These are phyloP conservation scores for Suillus bovinus DNA, from an alignment of 768 basidiomycete genomes.

Conservation along the genomic window DNA sequence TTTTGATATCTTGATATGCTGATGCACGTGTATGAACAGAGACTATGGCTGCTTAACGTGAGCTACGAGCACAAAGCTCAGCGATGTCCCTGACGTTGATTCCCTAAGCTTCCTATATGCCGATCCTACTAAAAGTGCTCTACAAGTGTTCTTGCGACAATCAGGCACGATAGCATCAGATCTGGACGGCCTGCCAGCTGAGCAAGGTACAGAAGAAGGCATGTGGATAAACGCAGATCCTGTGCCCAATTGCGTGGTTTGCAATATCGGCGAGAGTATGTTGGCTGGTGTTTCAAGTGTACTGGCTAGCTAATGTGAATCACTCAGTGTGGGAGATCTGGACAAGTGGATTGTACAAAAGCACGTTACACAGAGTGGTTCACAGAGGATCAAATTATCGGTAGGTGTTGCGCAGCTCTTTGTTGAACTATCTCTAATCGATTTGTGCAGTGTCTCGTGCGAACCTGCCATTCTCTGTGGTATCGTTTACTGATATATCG, in stretches of 20 bases:
- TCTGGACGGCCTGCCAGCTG: conserved; percentile 41
- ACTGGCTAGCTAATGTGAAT: conserved; percentile 4
- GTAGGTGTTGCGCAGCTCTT: conserved; percentile 19
- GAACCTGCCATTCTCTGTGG: conserved; percentile 27
- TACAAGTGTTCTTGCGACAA: conserved; percentile 74
- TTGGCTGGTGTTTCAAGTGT: conserved; percentile 8
- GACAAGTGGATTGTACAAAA: conserved; percentile 84
- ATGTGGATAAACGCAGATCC: conserved; percentile 87
- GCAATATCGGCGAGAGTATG: conserved; percentile 91
- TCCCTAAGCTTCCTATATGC: conserved; percentile 73
- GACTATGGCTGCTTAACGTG: conserved; percentile 93
- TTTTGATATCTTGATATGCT: conserved; percentile 9
- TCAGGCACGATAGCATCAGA: conserved; percentile 34
- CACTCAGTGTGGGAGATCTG: conserved; percentile 86
- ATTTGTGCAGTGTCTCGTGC: conserved; percentile 63
- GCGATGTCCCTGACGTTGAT: background rate
- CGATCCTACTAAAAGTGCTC: conserved; percentile 75
- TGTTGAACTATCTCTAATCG: conserved; percentile 11
- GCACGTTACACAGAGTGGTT: conserved; percentile 88
- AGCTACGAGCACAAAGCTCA: conserved; percentile 17
- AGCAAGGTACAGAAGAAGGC: conserved; percentile 59
- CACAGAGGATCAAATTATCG: conserved; percentile 74
- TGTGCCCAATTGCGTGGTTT: conserved; percentile 78
- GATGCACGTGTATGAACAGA: conserved; percentile 37
- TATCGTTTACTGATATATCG: conserved; percentile 10